A percentile compares a stretch with the other conserved stretches of the same genome.
phyloP scores from a whole-genome alignment of 306 rosid species.

The Medicago truncatula region DNA sequence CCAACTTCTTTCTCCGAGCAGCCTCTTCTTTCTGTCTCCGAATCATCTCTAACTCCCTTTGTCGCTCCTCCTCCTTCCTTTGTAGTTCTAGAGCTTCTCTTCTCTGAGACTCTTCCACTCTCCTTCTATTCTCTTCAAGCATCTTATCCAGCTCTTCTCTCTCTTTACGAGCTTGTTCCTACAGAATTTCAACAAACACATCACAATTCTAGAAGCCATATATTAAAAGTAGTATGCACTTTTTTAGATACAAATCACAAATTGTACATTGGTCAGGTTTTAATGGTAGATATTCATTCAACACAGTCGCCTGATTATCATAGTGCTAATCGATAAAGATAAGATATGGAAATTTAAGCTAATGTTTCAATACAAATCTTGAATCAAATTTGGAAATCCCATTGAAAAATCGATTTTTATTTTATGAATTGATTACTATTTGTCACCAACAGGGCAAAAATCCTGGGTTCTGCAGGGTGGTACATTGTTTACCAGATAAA shows the following conservation, averaged over 20 bases:
- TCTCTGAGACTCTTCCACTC: conserved; percentile 90
- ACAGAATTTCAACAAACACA: conserved; percentile 33
- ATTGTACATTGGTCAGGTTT: conserved; percentile 5
- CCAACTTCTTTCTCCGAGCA: conserved; percentile 75
- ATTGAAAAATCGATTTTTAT: not conserved
- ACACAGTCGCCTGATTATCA: conserved; percentile 21
- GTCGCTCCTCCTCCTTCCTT: conserved; percentile 90
- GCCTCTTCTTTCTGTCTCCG: conserved; percentile 89
- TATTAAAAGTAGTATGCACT: not conserved
- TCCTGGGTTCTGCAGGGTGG: conserved; percentile 13
- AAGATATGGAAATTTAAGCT: not conserved
- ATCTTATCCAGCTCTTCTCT: conserved; percentile 88
- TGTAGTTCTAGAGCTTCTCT: conserved; percentile 91
- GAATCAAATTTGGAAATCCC: conserved; percentile 19
- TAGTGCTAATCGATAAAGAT: conserved; percentile 12
- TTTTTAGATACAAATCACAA: conserved; percentile 15
- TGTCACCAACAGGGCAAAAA: conserved; percentile 14
- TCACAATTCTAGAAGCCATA: conserved; percentile 24
- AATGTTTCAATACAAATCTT: not conserved
- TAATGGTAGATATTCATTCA: conserved; percentile 13
- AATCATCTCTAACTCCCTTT: conserved; percentile 76
- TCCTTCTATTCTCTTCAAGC: conserved; percentile 93
- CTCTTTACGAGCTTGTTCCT: conserved; percentile 88
- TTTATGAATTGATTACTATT: conserved; percentile 4
- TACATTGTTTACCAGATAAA: conserved; percentile 2